Base-by-base conservation (phyloP, 2,329 filamentous ascomycete species). In the Atkinsonella hypoxylon region DNA sequence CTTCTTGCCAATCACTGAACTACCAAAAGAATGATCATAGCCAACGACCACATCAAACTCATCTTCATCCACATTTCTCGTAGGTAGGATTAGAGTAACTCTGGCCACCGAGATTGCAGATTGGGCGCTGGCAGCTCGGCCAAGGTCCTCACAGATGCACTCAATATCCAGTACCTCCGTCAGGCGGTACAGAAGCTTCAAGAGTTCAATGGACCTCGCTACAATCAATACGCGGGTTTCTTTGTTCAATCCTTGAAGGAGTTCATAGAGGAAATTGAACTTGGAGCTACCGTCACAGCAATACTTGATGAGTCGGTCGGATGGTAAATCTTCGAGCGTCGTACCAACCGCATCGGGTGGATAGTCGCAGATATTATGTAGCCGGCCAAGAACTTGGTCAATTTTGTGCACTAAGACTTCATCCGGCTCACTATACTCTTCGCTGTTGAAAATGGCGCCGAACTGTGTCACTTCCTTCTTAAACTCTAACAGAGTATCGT, bases 281-380 rank as follows among this genome's bases (percentile, higher is more conserved):
- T 84, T 84, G 50, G 76, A 67, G 61, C 80, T 83, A 10, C 77
- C 74, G 48, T 74, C 74, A 50, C 74, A 70, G 1, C 74, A 71
- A 55, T 79, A 77, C 58, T 74, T 81, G 56, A 73, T 72, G 49
- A 71, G 65, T 20, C 73, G 68, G 4, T 62, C 59, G 8, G 69
- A 58, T 2, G 69, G 61, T 50, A 78, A 53, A 3, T 57, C 55
- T 22, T 66, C 64, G 12, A 70, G 58, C 2, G 63, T 59, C 8
- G 75, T 66, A n/a, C 71, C 71, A 22, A 75, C 64, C 39, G 74
- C 63, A 36, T 77, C 73, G 4, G 74, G 72, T 4, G 78, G 79
- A 39, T 79, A 72, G 57, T 82, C 78, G 58, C 78, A 81, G 18
- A 81, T 64, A 49, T 77, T 73, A 41, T 73, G 65, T 10, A 84